phyloP scores from a whole-genome alignment of 2,329 filamentous ascomycete species.

The Alternaria gansuensis region DNA sequence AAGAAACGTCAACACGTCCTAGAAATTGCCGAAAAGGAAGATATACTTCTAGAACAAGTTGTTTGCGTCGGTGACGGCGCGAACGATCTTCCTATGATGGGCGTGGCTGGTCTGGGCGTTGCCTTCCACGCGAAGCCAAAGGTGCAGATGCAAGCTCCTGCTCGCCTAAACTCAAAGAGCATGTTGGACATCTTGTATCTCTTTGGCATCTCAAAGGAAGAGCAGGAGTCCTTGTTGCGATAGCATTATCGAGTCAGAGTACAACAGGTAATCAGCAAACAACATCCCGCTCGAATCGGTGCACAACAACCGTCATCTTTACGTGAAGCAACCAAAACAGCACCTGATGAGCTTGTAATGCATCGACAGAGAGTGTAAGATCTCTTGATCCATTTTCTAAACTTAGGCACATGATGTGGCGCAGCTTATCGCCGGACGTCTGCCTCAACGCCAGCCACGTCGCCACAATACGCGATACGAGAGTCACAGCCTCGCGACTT shows the following conservation, averaged over 20 bases:
- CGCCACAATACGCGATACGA: conserved; percentile 1
- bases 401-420: conserved; percentile 1
- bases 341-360: neutral
- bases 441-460: conserved; percentile 1
- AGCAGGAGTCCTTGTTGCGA: conserved; percentile 62
- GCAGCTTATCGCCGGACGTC: neutral
- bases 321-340: neutral
- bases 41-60: conserved; percentile 70
- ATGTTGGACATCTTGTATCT: conserved; percentile 77
- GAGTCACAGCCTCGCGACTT: neutral
- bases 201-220: conserved; percentile 74
- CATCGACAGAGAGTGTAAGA: neutral
- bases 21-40: conserved; percentile 74
- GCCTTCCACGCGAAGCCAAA: conserved; percentile 86
- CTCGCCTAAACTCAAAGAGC: conserved; percentile 74
- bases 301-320: neutral
- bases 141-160: conserved; percentile 79
- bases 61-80: conserved; percentile 83
- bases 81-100: conserved; percentile 84
- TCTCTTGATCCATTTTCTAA: neutral
- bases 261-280: neutral
- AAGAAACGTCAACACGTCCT: conserved; percentile 76
- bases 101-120: conserved; percentile 76
- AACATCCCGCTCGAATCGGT: neutral
- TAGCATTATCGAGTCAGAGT: neutral